Conservation (phyloP, 495 filamentous ascomycete species). For the Xylaria castorea region DNA sequence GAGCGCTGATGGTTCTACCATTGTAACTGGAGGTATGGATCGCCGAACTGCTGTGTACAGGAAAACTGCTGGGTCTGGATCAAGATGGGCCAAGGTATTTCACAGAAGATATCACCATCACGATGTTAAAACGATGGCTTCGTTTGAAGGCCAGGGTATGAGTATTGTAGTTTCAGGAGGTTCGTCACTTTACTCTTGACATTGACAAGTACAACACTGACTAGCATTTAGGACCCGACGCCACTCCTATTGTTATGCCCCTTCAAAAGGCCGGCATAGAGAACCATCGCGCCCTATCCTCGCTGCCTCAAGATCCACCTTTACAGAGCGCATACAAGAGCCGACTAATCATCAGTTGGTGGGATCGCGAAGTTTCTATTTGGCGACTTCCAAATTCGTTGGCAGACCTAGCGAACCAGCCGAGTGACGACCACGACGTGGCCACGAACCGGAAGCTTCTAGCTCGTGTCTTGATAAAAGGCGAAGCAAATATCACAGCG, state of each 20-base stretch:
- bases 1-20: conserved; percentile 78
- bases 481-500: conserved; percentile 87
- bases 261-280: conserved; percentile 82
- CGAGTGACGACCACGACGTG: conserved; percentile 43
- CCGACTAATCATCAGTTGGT: conserved; percentile 86
- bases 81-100: conserved; percentile 82
- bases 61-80: conserved; percentile 62
- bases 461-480: conserved; percentile 74
- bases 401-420: conserved; percentile 51
- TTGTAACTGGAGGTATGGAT: conserved; percentile 93
- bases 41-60: conserved; percentile 82
- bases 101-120: conserved; percentile 85
- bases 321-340: conserved; percentile 72
- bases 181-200: conserved; percentile 48
- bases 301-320: conserved; percentile 77
- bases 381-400: conserved; percentile 70
- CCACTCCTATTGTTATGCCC: conserved; percentile 79
- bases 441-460: conserved; percentile 65
- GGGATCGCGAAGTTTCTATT: conserved; percentile 85
- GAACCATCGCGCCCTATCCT: conserved; percentile 76
- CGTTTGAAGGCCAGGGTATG: conserved; percentile 81
- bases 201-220: conserved; percentile 33
- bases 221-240: conserved; percentile 75
- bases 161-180: conserved; percentile 93
- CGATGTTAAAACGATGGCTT: conserved; percentile 94